Conservation (phyloP, 208 protist genomes). For the Trypanosoma melophagium region DNA sequence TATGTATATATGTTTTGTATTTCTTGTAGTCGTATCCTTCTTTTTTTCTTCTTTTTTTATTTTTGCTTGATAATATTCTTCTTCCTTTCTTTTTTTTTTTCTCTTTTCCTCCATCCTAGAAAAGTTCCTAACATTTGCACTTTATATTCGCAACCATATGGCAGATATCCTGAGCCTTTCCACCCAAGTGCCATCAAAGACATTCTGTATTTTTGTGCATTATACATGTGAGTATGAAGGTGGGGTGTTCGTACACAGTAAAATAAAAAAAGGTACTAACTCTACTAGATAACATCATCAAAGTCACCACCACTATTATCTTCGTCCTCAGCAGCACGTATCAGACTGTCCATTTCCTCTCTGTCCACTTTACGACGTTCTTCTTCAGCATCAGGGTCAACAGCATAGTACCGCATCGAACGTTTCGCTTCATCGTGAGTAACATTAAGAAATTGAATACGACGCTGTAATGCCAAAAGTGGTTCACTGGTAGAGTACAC, state of each 20-base stretch:
- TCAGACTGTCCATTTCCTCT: conserved; percentile 30
- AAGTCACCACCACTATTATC: conserved; percentile 76
- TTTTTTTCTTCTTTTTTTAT: conserved; percentile 3
- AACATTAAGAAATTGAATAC: conserved; percentile 95
- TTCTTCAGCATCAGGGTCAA: conserved; percentile 76
- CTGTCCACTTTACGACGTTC: conserved; percentile 73
- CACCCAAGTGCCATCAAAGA: too few species aligned
- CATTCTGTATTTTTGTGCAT: too few species aligned
- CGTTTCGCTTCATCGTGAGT: conserved; percentile 96
- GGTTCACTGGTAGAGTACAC: conserved; percentile 97
- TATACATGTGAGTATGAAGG: too few species aligned
- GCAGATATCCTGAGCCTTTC: too few species aligned
- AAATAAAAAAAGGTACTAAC: too few species aligned
- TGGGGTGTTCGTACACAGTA: neutral
- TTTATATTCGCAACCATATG: too few species aligned
- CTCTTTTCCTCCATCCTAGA: too few species aligned
- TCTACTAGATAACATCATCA: conserved; percentile 75
- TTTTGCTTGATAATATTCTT: neutral
- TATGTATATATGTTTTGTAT: conserved; percentile 2
- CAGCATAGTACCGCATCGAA: conserved; percentile 86
- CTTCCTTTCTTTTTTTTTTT: conserved; percentile 5
- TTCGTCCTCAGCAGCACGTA: conserved; percentile 66
- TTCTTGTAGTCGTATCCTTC: neutral
- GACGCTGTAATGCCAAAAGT: conserved; percentile 91
- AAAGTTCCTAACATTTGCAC: too few species aligned